Evolutionary conservation across 495 filamentous ascomycete species (phyloP).

Genomic region (Mytilinidion resinicola): DNA sequence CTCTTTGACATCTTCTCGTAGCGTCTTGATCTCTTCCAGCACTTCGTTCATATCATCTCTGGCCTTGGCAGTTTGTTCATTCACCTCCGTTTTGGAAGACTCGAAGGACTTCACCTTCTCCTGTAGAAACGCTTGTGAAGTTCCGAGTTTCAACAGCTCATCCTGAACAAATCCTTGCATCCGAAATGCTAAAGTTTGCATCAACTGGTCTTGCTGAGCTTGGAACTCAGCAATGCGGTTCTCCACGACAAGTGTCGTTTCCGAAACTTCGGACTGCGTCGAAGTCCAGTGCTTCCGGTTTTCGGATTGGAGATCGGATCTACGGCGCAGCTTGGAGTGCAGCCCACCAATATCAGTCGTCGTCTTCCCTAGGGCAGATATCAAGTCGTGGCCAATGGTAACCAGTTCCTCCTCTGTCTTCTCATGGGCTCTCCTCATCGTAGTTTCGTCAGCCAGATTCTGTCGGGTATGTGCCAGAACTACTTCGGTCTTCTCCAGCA

Average conservation of each 20-base stretch:
- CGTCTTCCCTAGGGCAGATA: constrained; percentile 66
- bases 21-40: constrained; percentile 81
- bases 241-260: constrained; percentile 72
- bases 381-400: constrained; percentile 62
- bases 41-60: constrained; percentile 86
- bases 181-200: constrained; percentile 58
- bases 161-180: constrained; percentile 66
- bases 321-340: constrained; percentile 75
- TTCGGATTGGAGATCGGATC: constrained; percentile 67
- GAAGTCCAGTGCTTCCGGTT: constrained; percentile 75
- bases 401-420: constrained; percentile 72
- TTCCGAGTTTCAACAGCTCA: constrained; percentile 61
- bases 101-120: constrained; percentile 60
- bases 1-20: constrained; percentile 79
- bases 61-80: constrained; percentile 59
- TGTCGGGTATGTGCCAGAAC: constrained; percentile 69
- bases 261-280: constrained; percentile 65
- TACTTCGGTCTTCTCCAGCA: constrained; percentile 80
- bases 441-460: constrained; percentile 70
- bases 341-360: constrained; percentile 74
- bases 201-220: constrained; percentile 58
- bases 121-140: constrained; percentile 61
- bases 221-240: constrained; percentile 62
- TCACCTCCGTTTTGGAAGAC: constrained; percentile 57
- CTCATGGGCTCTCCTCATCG: constrained; percentile 76